Percentiles rank a stretch among this genome's conserved stretches.
Conservation (phyloP, 306 rosid species). For the Quercus agrifolia region DNA sequence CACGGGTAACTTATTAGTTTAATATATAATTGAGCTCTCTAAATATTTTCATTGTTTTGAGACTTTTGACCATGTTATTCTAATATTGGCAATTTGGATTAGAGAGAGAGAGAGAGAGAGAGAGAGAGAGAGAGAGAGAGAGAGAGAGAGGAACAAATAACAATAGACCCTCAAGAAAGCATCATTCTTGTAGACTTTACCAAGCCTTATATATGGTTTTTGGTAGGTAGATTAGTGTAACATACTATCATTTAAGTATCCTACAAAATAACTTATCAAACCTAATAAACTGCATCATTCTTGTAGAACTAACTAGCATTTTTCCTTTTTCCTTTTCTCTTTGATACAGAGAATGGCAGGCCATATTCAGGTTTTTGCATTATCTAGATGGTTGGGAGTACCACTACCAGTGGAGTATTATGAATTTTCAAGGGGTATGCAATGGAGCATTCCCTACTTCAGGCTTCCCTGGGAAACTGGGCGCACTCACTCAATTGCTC, state of each 20-base stretch:
- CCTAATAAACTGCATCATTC: background rate
- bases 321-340: background rate
- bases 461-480: conserved; percentile 71
- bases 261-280: background rate
- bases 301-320: background rate
- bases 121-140: no score
- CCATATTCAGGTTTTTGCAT: conserved; percentile 83
- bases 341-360: conserved; percentile 74
- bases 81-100: background rate
- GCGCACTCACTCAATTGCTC: conserved; percentile 39
- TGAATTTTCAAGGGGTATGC: conserved; percentile 67
- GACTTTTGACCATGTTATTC: background rate
- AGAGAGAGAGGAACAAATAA: no score
- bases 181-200: no score
- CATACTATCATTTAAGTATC: background rate
- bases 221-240: background rate
- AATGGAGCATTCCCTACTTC: conserved; percentile 80
- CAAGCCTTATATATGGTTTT: background rate
- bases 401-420: conserved; percentile 71
- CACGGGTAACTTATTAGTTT: background rate
- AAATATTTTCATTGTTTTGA: background rate
- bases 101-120: no score
- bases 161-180: no score
- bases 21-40: background rate
- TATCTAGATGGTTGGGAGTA: conserved; percentile 73